These are phyloP conservation scores for Lyophyllum semitale DNA, from an alignment of 768 basidiomycete species.

Conservation along the genomic window DNA sequence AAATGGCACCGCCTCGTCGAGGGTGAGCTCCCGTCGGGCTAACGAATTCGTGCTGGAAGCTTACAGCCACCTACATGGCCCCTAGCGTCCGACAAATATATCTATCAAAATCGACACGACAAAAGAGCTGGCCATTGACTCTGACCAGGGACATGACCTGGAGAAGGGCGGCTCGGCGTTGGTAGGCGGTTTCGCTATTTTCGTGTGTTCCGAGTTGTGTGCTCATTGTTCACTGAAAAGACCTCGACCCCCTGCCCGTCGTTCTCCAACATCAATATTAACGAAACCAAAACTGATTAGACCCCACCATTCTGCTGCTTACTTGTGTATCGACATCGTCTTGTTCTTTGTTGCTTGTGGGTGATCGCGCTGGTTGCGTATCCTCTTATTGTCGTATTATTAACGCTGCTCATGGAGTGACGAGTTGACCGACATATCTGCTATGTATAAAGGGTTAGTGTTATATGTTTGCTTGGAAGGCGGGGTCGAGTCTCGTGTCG, in stretches of 20 bases:
- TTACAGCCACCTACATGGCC: neutral
- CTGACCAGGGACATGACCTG: slow-evolving; percentile 31
- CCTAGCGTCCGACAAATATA: slow-evolving; percentile 44
- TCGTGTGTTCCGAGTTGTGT: neutral
- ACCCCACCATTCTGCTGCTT: neutral
- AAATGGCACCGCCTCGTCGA: slow-evolving; percentile 28
- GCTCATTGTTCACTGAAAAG: no score
- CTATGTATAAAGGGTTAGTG: slow-evolving; percentile 7
- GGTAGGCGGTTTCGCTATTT: slow-evolving; percentile 4
- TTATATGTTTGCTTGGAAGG: slow-evolving; percentile 2
- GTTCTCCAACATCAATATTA: slow-evolving; percentile 1
- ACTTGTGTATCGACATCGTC: neutral
- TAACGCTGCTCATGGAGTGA: neutral
- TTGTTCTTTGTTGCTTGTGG: neutral
- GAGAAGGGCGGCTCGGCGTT: slow-evolving; percentile 22
- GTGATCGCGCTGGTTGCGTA: slow-evolving; percentile 4
- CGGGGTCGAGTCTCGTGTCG: neutral
- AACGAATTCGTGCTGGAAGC: neutral
- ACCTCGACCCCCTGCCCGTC: slow-evolving; percentile 12
- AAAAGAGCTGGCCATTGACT: slow-evolving; percentile 47
- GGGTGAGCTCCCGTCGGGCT: slow-evolving; percentile 23
- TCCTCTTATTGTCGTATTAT: neutral
- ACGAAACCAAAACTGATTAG: neutral
- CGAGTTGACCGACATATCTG: neutral
- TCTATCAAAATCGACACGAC: slow-evolving; percentile 60